These are phyloP conservation scores for Trichoderma sp. DNA, from an alignment of 2,329 filamentous ascomycete genomes.

Conservation along the genomic window DNA sequence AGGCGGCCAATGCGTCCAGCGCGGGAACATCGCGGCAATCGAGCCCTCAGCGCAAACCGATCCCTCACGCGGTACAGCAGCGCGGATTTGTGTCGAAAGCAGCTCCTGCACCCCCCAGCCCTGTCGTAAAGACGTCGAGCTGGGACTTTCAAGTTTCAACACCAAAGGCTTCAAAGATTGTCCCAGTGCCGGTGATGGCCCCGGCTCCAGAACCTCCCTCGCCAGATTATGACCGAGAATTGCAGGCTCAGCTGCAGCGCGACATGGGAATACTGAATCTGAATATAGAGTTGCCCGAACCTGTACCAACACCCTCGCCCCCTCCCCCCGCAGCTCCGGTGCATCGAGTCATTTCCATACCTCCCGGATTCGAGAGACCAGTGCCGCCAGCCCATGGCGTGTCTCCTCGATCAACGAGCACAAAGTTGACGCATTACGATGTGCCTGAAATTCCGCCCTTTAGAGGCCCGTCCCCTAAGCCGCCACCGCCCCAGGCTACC, in stretches of 20 bases:
- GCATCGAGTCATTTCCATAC: slow-evolving; percentile 28
- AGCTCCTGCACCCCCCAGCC: slow-evolving; percentile 60
- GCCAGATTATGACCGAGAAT: slow-evolving; percentile 60
- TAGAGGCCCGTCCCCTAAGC: slow-evolving; percentile 43
- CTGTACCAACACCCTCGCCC: slow-evolving; percentile 14
- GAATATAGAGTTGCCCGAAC: slow-evolving; percentile 26
- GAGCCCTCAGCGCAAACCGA: slow-evolving; percentile 62
- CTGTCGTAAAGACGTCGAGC: slow-evolving; percentile 36
- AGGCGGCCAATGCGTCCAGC: slow-evolving; percentile 48
- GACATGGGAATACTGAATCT: slow-evolving; percentile 62
- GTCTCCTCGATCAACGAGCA: slow-evolving; percentile 38
- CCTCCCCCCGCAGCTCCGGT: slow-evolving; percentile 12
- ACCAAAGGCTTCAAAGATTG: slow-evolving; percentile 46
- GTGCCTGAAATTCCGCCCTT: slow-evolving; percentile 60
- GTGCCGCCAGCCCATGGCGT: slow-evolving; percentile 41
- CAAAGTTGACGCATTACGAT: slow-evolving; percentile 45
- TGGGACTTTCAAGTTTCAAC: slow-evolving; percentile 45
- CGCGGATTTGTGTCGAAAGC: slow-evolving; percentile 51
- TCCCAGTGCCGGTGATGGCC: slow-evolving; percentile 42
- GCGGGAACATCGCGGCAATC: slow-evolving; percentile 55
- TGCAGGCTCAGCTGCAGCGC: slow-evolving; percentile 64
- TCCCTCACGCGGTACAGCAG: slow-evolving; percentile 35
- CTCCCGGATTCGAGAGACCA: slow-evolving; percentile 32
- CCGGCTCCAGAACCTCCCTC: slow-evolving; percentile 52
- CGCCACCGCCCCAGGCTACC: slow-evolving; percentile 16